These are phyloP conservation scores for Fagopyrum tataricum DNA, from an alignment of 148 eudicot species.

Conservation along the genomic window DNA sequence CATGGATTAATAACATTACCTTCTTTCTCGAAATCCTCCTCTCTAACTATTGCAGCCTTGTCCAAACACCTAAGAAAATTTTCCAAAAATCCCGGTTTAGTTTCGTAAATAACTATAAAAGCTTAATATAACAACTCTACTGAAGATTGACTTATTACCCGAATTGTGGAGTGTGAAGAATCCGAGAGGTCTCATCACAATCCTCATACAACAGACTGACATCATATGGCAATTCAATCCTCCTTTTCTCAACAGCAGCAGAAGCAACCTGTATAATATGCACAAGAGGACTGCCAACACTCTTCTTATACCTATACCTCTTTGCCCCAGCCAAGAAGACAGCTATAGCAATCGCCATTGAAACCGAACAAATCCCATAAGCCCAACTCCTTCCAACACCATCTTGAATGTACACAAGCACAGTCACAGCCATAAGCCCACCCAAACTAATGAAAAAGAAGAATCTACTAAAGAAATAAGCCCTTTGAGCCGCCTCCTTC, in stretches of 20 bases:
- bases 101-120: too few relatives aligned
- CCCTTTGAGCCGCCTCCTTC: constrained; percentile 68
- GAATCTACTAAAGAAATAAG: constrained; percentile 76
- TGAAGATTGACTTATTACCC: constrained; percentile 18
- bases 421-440: constrained; percentile 68
- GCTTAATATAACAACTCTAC: too few relatives aligned
- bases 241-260: constrained; percentile 52
- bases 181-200: constrained; percentile 43
- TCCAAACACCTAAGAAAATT: constrained; percentile 48
- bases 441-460: constrained; percentile 88
- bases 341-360: constrained; percentile 54
- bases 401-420: constrained; percentile 80
- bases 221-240: constrained; percentile 47
- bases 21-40: constrained; percentile 37
- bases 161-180: constrained; percentile 64
- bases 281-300: constrained; percentile 68
- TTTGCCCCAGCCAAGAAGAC: constrained; percentile 52
- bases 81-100: too few relatives aligned
- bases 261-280: constrained; percentile 61
- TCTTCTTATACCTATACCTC: constrained; percentile 65
- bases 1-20: constrained; percentile 44
- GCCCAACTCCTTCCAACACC: constrained; percentile 69
- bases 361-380: constrained; percentile 65
- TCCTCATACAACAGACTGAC: constrained; percentile 50
- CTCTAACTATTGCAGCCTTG: constrained; percentile 79